Evolutionary conservation across 1,284 basidiomycete species (phyloP).

Genomic region (Hymenochaete sp.): DNA sequence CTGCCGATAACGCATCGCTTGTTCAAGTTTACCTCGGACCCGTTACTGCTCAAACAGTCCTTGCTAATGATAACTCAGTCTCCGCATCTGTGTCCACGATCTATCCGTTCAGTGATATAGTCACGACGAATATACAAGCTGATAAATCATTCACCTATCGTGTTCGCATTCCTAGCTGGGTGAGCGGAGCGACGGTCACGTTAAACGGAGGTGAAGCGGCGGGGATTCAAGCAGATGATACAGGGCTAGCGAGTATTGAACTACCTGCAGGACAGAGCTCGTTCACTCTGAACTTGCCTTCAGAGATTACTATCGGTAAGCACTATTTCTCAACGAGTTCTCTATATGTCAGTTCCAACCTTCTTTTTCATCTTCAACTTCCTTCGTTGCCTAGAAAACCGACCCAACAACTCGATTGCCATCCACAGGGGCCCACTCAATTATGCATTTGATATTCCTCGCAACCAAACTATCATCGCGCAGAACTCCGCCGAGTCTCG

Average conservation of each 20-base stretch:
- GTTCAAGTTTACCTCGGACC: constrained; percentile 52
- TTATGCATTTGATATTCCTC: constrained; percentile 45
- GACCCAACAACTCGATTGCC: constrained; percentile 45
- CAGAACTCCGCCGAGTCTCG: constrained; percentile 38
- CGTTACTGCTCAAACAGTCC: constrained; percentile 35
- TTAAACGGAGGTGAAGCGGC: constrained; percentile 34
- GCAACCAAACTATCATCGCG: constrained; percentile 35
- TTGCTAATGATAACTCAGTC: constrained; percentile 42
- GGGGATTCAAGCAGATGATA: constrained; percentile 31
- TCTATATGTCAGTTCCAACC: too few relatives aligned
- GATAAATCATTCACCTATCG: constrained; percentile 42
- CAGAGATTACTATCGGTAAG: constrained; percentile 40
- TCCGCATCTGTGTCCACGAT: constrained; percentile 42
- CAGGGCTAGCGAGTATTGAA: constrained; percentile 39
- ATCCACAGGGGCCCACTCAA: constrained; percentile 49
- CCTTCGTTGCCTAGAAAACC: constrained; percentile 31
- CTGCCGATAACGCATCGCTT: constrained; percentile 39
- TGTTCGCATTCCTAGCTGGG: constrained; percentile 50
- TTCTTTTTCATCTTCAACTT: background rate
- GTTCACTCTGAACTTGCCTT: constrained; percentile 38
- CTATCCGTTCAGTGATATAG: constrained; percentile 48
- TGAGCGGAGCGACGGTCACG: constrained; percentile 39
- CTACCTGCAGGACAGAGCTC: constrained; percentile 38
- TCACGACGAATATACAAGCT: constrained; percentile 42
- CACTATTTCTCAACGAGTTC: background rate